Base-by-base conservation (phyloP, 139 green algal species). In the Eudorina sp. region DNA sequence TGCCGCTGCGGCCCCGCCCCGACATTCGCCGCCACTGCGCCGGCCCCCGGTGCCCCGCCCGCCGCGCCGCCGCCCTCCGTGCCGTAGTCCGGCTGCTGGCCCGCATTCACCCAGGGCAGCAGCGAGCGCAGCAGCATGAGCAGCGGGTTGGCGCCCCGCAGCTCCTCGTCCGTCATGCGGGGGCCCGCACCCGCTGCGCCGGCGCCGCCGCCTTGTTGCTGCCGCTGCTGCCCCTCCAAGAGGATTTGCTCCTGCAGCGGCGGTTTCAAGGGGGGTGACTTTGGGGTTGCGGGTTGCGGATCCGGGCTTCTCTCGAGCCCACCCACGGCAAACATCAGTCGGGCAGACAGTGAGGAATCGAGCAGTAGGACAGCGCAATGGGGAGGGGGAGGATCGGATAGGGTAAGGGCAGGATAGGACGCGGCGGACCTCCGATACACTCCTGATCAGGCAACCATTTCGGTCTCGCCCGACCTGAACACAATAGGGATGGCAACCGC, bases 81-180 rank as follows among this genome's bases (percentile, higher is more conserved):
- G 0, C 51, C 88, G 55, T 95, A 93, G 23, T 96, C 93, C n/a
- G 95, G 93, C 78, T 92, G 84, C 85, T 95, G 88, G 16, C 93
- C 95, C 40, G 85, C 92, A 81, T 97, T 93, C 4, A 97, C 92
- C 95, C 96, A 98, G 27, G 96, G 96, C 90, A 98, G 81, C 90
- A 98, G 73, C 23, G 94, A 93, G 41, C 92, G 92, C 80, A 98
- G 92, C 91, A 98, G 91, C 90, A 93, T 93, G 23, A 94, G 70
- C 62, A 97, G 79, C 0, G 96, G 95, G 91, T 96, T 90, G 41
- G 80, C 75, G 27, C 80, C 75, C 0, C 73, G 80, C 27, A 86
- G 60, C 84, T 91, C 45, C 69, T 85, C 75, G 9, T 91, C 73
- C 0, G 73, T 53, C 34, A 89, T 68, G 43, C 31, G 29, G 48